A percentile compares a stretch with the other conserved stretches of the same genome.
These are phyloP conservation scores for Aspergillus clavatus DNA, from an alignment of 2,329 filamentous ascomycete genomes.

Conservation along the genomic window DNA sequence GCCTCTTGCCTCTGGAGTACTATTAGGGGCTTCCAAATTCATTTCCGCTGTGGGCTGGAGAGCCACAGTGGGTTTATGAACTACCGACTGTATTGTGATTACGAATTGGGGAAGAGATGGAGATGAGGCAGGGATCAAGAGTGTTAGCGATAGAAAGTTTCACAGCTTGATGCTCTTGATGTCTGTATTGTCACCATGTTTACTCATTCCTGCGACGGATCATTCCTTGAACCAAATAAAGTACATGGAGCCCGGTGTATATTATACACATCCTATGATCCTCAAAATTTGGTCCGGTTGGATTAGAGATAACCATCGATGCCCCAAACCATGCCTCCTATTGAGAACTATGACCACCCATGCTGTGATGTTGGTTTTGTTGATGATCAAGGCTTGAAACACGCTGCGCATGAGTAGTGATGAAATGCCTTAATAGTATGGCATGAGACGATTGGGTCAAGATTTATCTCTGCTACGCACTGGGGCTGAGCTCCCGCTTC, in stretches of 20 bases:
- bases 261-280: background rate
- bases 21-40: constrained; percentile 12
- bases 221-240: no score
- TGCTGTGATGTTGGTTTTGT: background rate
- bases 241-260: no score
- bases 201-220: no score
- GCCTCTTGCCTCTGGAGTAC: constrained; percentile 8
- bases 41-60: constrained; percentile 13
- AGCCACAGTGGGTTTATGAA: constrained; percentile 8
- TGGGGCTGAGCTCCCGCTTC: constrained; percentile 13
- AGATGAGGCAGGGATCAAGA: background rate
- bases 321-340: background rate
- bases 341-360: background rate
- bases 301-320: background rate
- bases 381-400: background rate
- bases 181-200: no score
- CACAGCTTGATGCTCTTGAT: background rate
- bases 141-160: background rate
- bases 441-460: background rate
- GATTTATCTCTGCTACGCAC: background rate
- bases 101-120: background rate
- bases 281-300: background rate
- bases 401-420: background rate
- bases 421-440: background rate
- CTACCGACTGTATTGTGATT: constrained; percentile 6